phyloP scores from a whole-genome alignment of 2,329 filamentous ascomycete species.

The Hypocreales sp. region DNA sequence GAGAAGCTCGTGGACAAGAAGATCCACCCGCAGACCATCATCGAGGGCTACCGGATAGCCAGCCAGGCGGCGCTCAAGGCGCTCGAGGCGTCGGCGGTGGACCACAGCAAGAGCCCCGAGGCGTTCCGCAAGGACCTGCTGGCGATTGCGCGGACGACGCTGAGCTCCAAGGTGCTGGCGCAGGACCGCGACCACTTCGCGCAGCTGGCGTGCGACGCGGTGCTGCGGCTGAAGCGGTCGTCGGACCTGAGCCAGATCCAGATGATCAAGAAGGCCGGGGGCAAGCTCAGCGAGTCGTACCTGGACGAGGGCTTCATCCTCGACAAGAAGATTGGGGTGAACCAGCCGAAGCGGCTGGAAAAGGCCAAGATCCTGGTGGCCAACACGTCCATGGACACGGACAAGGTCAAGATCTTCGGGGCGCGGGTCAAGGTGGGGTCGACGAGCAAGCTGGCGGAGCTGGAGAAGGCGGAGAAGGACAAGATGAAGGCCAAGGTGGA shows the following conservation, averaged over 20 bases:
- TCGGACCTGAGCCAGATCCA: constrained; percentile 96
- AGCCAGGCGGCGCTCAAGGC: constrained; percentile 75
- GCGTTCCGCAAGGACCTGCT: constrained; percentile 82
- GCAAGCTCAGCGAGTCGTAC: constrained; percentile 95
- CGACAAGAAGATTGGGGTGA: constrained; percentile 98
- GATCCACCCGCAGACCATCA: constrained; percentile 98
- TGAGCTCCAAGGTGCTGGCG: constrained; percentile 92
- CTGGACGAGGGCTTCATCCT: constrained; percentile 96
- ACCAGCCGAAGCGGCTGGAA: constrained; percentile 92
- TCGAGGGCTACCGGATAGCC: constrained; percentile 97
- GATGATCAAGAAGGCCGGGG: constrained; percentile 98
- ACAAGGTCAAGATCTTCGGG: constrained; percentile 99
- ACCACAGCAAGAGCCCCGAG: constrained; percentile 72
- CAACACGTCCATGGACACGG: constrained; percentile 98
- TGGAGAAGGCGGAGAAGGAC: constrained; percentile 95
- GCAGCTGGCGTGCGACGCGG: constrained; percentile 76
- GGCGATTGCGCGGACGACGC: constrained; percentile 82
- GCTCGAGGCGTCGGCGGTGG: constrained; percentile 69
- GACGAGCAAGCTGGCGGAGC: constrained; percentile 91
- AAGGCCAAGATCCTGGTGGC: constrained; percentile 97
- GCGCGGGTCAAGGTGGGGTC: constrained; percentile 92
- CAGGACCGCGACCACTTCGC: constrained; percentile 92
- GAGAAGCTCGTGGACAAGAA: constrained; percentile 97
- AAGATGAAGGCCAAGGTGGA: constrained; percentile 99
- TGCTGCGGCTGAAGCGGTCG: constrained; percentile 76